Evolutionary conservation across 2,329 filamentous ascomycete genomes (phyloP), one percentile per base, ranked within the genome.

Genomic region (Aspergillus sp.): DNA sequence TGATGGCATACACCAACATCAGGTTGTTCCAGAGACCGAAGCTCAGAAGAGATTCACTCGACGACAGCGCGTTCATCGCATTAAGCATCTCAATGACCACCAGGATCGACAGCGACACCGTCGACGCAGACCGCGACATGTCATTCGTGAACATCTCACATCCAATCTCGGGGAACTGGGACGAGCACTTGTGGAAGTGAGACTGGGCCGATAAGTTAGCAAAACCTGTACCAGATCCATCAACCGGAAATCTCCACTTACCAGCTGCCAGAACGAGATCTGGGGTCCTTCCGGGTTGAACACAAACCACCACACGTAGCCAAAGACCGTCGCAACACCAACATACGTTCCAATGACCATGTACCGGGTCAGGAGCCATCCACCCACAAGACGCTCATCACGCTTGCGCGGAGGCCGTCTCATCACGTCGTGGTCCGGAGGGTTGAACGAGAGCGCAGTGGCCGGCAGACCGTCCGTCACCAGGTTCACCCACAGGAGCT

Each of bases 271-370:
- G 78, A 97, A 96, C 58, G 80, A 86, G 74, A 99, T 96, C 72
- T 96, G 89, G 20, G 94, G 94, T 0, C 94, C 94, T 61, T 87
- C 85, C 7, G 86, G 76, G 77, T 97, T 93, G 80, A 88, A 96
- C 88, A 99, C 92, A 80, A 97, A 99, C 90, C 91, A 99, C 94
- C 94, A 99, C n/a, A 91, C 93, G 69, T 99, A 99, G 43, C 95
- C 94, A 67, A 88, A 91, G 17, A 99, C 95, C 3, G 94, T 99
- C 49, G 94, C 94, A 38, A 91, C 80, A 69, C 94, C 94, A 53
- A 99, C 94, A 60, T 99, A 99, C 7, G 86, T 91, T 56, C 94
- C 94, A 64, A 99, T 94, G 46, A 97, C 87, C 79, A 99, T 86
- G 75, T 99, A 99, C 49, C 94, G 87, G 82, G 97, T 91, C 79